Evolutionary conservation across 331 rosid species (phyloP).

Genomic region (Quercus tomentella): DNA sequence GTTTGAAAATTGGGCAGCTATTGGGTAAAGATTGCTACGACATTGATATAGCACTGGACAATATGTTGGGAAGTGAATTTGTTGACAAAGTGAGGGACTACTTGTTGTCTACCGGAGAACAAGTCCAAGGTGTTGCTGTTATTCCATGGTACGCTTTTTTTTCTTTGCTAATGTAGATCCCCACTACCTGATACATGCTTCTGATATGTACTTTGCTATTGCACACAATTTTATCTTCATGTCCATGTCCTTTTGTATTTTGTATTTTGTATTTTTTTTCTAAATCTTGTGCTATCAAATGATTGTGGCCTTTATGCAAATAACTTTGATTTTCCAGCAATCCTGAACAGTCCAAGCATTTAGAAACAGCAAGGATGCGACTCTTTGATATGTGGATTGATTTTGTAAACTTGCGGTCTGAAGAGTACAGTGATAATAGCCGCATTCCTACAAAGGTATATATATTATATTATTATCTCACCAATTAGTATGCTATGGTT

Average conservation of each 20-base stretch:
- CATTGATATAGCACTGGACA: constrained; percentile 81
- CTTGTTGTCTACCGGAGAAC: constrained; percentile 68
- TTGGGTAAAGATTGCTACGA: constrained; percentile 85
- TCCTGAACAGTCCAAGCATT: constrained; percentile 94
- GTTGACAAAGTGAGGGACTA: constrained; percentile 73
- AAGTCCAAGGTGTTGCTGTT: constrained; percentile 79
- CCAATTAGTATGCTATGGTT: neutral
- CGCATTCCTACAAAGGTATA: constrained; percentile 86
- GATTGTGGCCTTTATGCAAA: neutral
- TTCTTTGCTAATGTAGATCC: neutral
- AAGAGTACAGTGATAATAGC: constrained; percentile 80
- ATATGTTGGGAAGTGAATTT: constrained; percentile 84
- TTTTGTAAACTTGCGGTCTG: constrained; percentile 85
- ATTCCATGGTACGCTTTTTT: constrained; percentile 53
- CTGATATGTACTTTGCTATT: neutral
- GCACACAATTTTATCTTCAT: neutral
- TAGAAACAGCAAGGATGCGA: constrained; percentile 97
- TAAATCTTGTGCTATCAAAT: neutral
- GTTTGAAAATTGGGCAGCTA: constrained; percentile 49
- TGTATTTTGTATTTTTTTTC: constrained; percentile 1
- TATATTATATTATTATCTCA: neutral
- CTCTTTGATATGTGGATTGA: constrained; percentile 80
- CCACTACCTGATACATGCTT: neutral
- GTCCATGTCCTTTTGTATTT: neutral
- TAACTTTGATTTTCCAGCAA: constrained; percentile 54